These are phyloP conservation scores for Colletotrichum plurivorum DNA, from an alignment of 2,329 filamentous ascomycete species.

Conservation along the genomic window DNA sequence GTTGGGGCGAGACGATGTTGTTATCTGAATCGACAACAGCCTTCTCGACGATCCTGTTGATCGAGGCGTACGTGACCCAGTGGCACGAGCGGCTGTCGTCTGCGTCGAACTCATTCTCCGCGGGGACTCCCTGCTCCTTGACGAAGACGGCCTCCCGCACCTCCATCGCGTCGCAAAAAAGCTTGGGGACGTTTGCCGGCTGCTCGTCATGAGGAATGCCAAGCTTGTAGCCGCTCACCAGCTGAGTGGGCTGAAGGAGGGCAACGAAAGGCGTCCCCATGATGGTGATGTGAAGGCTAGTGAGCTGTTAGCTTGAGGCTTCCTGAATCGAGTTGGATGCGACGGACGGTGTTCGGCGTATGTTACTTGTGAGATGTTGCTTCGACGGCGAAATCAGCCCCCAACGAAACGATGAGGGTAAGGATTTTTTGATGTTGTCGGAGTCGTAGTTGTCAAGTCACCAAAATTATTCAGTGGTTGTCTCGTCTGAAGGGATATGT, in stretches of 20 bases:
- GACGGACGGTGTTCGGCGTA: neutral
- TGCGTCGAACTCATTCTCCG: slow-evolving; percentile 82
- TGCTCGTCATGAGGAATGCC: slow-evolving; percentile 59
- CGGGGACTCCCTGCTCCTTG: slow-evolving; percentile 68
- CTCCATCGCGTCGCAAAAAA: slow-evolving; percentile 75
- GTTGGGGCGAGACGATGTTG: slow-evolving; percentile 56
- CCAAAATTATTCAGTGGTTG: neutral
- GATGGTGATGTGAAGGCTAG: slow-evolving; percentile 22
- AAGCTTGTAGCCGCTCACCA: slow-evolving; percentile 61
- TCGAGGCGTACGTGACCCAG: slow-evolving; percentile 86
- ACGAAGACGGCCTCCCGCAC: slow-evolving; percentile 75
- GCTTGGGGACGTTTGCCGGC: slow-evolving; percentile 60
- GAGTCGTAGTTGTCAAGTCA: neutral
- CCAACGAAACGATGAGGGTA: neutral
- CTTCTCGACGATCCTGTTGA: slow-evolving; percentile 61
- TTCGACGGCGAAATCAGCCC: neutral
- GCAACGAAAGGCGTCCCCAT: slow-evolving; percentile 67
- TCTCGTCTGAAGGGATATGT: slow-evolving; percentile 19
- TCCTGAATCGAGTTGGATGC: neutral
- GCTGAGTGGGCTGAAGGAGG: slow-evolving; percentile 62
- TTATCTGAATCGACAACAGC: slow-evolving; percentile 61
- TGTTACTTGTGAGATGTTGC: neutral
- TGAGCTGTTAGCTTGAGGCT: too few relatives aligned
- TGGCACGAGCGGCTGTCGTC: slow-evolving; percentile 87
- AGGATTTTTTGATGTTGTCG: too few relatives aligned